Conservation (phyloP, 768 basidiomycete genomes). For the Dendrothele bispora region DNA sequence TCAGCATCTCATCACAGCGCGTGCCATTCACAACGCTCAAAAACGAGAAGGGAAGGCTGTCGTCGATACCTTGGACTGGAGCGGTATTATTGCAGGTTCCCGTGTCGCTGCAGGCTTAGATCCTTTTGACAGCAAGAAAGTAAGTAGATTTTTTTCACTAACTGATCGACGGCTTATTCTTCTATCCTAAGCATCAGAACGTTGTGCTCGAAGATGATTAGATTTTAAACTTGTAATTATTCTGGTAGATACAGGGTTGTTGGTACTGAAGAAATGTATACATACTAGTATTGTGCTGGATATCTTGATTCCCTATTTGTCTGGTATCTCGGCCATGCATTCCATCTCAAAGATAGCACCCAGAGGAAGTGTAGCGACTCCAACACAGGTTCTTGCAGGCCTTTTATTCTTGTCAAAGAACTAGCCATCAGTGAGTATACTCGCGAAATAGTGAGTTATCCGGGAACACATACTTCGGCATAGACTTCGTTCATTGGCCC, state of each 20-base stretch:
- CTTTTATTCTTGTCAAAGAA: slow-evolving; percentile 45
- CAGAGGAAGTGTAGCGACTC: slow-evolving; percentile 51
- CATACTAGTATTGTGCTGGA: not conserved
- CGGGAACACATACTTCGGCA: slow-evolving; percentile 23
- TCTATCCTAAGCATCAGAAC: not conserved
- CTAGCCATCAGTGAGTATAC: slow-evolving; percentile 23
- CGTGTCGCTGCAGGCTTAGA: slow-evolving; percentile 73
- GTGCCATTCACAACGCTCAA: slow-evolving; percentile 61
- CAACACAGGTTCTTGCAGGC: slow-evolving; percentile 61
- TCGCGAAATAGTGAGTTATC: not conserved
- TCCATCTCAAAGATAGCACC: slow-evolving; percentile 63
- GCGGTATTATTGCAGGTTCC: slow-evolving; percentile 73
- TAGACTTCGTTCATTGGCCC: slow-evolving; percentile 40
- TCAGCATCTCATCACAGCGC: slow-evolving; percentile 76
- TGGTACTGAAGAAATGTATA: not conserved
- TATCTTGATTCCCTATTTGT: not conserved
- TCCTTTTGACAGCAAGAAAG: slow-evolving; percentile 37
- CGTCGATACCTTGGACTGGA: slow-evolving; percentile 78
- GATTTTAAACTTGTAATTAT: slow-evolving; percentile 7
- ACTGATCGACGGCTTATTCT: not conserved
- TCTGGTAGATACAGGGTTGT: slow-evolving; percentile 15
- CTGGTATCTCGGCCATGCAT: slow-evolving; percentile 47
- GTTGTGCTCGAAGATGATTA: slow-evolving; percentile 7
- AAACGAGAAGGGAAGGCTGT: slow-evolving; percentile 42
- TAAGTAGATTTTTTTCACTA: slow-evolving; percentile 12